These are phyloP conservation scores for Umbelopsis sp. DNA, from an alignment of 371 early-diverging fungal genomes.

Conservation along the genomic window DNA sequence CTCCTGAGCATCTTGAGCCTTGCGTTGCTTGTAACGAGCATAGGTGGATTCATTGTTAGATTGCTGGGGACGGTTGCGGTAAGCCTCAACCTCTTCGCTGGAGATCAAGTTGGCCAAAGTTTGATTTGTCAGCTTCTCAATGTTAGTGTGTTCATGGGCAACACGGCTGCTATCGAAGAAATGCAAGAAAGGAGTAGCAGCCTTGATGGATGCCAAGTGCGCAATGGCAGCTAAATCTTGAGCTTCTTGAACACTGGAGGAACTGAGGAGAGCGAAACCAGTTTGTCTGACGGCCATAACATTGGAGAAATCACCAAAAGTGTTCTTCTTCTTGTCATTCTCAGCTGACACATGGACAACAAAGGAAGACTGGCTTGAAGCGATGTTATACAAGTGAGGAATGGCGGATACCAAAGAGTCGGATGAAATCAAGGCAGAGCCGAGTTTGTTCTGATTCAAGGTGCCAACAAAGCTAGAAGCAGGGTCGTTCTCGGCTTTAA, in stretches of 20 bases:
- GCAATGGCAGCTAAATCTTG: conserved; percentile 73
- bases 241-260: conserved; percentile 71
- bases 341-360: conserved; percentile 63
- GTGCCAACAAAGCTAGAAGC: conserved; percentile 25
- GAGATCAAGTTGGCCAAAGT: conserved; percentile 34
- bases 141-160: conserved; percentile 41
- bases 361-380: conserved; percentile 49
- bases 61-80: conserved; percentile 21
- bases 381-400: conserved; percentile 67
- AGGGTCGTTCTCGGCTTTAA: conserved; percentile 27
- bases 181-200: conserved; percentile 54
- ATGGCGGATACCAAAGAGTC: conserved; percentile 60
- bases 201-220: conserved; percentile 61
- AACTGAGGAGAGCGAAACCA: conserved; percentile 74
- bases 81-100: conserved; percentile 35
- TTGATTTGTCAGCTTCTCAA: conserved; percentile 25
- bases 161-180: conserved; percentile 50
- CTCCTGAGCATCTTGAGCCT: conserved; percentile 20
- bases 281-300: conserved; percentile 80
- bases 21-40: conserved; percentile 38
- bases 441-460: conserved; percentile 26
- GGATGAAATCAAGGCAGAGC: conserved; percentile 59
- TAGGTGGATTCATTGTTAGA: conserved; percentile 35
- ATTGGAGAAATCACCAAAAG: conserved; percentile 59
- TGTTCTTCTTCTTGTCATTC: conserved; percentile 28